phyloP scores from a whole-genome alignment of 2,329 filamentous ascomycete genomes.

The Ascomycota sp. region DNA sequence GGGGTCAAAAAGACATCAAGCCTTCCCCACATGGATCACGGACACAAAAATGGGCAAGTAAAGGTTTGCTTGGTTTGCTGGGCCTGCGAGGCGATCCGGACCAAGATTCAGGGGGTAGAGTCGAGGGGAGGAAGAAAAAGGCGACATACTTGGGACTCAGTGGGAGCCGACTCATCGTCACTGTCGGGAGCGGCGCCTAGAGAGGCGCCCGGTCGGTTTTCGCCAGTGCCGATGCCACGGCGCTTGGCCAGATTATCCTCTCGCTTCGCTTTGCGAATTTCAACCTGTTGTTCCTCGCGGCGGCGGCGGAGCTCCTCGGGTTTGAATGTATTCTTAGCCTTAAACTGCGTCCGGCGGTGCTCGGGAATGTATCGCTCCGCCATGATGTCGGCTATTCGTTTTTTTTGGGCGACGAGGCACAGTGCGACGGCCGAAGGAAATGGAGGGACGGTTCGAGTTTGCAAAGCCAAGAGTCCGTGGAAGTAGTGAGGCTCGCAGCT shows the following conservation, averaged over 20 bases:
- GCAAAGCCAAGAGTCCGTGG: no score
- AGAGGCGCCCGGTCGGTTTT: conserved; percentile 60
- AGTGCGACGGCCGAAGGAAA: no score
- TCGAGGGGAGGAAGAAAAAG: neutral
- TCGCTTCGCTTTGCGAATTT: conserved; percentile 95
- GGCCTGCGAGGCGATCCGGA: no score
- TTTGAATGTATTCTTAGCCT: conserved; percentile 98
- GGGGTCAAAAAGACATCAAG: neutral
- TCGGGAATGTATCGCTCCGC: conserved; percentile 98
- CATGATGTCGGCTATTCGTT: conserved; percentile 38
- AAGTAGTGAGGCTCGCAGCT: no score
- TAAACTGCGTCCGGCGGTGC: conserved; percentile 97
- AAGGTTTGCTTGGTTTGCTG: conserved; percentile 1
- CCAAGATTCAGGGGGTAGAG: conserved; percentile 1
- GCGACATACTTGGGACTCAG: conserved; percentile 66
- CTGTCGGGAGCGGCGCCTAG: conserved; percentile 83
- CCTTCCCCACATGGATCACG: conserved; percentile 12
- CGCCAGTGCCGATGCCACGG: conserved; percentile 73
- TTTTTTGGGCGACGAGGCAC: neutral
- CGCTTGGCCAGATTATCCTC: conserved; percentile 98
- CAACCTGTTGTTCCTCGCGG: conserved; percentile 96
- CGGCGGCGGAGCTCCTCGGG: conserved; percentile 95
- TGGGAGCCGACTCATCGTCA: conserved; percentile 88
- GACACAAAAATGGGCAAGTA: conserved; percentile 1
- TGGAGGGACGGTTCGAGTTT: no score